Base-by-base conservation (phyloP, 805 yeast genomes). In the Starmerella potacharoeniae region DNA sequence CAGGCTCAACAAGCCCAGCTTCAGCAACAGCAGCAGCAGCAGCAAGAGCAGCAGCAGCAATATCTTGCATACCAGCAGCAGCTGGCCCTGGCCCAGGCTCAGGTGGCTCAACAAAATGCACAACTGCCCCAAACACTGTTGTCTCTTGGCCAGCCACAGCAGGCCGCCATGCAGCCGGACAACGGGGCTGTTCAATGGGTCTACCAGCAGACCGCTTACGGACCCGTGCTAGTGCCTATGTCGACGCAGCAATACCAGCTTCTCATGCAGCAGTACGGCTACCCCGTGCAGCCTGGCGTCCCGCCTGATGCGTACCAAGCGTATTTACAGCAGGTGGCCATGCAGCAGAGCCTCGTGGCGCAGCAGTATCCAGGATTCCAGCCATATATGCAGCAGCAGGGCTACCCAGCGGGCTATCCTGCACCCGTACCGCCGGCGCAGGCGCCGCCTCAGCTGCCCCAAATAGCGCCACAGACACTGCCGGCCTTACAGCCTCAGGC, bases 171-270 rank as follows among this genome's bases (percentile, higher is more conserved):
- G 13, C 49, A 36, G 34, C 54, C 22, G 13, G 49, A 36, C 29
- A n/a, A 10, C 9, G 40, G 4, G 11, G 53, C 45, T 17, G 31
- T 49, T 13, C 60, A 56, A 31, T 55, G 54, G 55, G 45, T 56
- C 7, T 52, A 55, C 11, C 62, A 59, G 46, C 55, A 59, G 31
- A 55, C 60, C 4, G 43, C 52, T 8, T 59, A 55, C 16, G 61
- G 61, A 1, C 61, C 61, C 2, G 45, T 58, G 58, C 29, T 58
- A 8, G 61, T 57, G 62, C 58, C 63, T 55, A 52, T 64, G 60
- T 64, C 59, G 53, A 62, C 57, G 53, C 57, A 40, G 46, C 60
- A 55, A 55, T 58, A 48, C 61, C 65, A 53, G 47, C 44, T 52
- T 33, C 9, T 51, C 6, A 31, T 51, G 49, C 52, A 45, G 28